Conservation (phyloP, 257 asterid genomes). For the Forsythia suspensa region DNA sequence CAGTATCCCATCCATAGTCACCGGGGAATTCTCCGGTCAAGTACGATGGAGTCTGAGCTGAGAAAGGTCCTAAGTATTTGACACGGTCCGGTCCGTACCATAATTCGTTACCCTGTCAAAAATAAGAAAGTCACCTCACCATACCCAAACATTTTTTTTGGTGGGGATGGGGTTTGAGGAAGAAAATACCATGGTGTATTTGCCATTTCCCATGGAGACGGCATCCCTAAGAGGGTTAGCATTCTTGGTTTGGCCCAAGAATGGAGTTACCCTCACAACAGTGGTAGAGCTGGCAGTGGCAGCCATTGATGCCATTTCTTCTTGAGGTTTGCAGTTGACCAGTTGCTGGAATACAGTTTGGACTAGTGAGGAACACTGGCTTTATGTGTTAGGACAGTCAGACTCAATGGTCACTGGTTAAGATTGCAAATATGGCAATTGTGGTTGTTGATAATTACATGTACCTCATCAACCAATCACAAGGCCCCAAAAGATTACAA, state of each 20-base stretch:
- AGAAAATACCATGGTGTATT: conserved; percentile 54
- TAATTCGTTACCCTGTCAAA: conserved; percentile 50
- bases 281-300: conserved; percentile 57
- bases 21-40: conserved; percentile 85
- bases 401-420: conserved; percentile 42
- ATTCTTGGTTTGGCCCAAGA: conserved; percentile 71
- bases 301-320: conserved; percentile 62
- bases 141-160: background rate
- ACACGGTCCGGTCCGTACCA: conserved; percentile 91
- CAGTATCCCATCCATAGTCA: conserved; percentile 93
- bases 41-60: conserved; percentile 87
- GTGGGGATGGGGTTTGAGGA: background rate
- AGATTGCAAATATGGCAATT: conserved; percentile 37
- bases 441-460: conserved; percentile 44
- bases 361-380: background rate
- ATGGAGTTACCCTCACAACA: conserved; percentile 65
- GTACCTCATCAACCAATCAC: conserved; percentile 46
- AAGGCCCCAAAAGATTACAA: conserved; percentile 41
- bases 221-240: conserved; percentile 59
- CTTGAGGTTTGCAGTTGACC: conserved; percentile 9
- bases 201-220: conserved; percentile 60
- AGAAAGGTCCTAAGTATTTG: conserved; percentile 88
- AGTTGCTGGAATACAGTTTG: conserved; percentile 8
- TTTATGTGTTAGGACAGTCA: conserved; percentile 24
- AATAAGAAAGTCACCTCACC: background rate